Conservation (phyloP, 75 land plant species). For the Selaginella moellendorffii region DNA sequence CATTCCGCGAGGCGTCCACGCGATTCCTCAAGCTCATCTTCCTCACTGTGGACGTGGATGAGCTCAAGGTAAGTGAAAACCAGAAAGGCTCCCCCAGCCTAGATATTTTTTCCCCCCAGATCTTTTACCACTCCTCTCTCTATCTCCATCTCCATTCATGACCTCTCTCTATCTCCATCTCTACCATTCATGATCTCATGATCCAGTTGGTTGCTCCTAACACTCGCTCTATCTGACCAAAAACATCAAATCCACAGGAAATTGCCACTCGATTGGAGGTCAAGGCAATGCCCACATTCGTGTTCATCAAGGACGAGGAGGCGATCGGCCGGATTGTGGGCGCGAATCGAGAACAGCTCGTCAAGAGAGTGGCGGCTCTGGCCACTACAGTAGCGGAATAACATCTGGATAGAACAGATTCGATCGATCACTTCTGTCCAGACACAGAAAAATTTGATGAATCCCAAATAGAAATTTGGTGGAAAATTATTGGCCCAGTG, state of each 20-base stretch:
- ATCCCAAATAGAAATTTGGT: too few species aligned
- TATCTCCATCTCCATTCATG: neutral
- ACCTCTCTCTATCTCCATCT: neutral
- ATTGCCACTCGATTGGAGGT: neutral
- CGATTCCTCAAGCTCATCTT: neutral
- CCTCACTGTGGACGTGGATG: neutral
- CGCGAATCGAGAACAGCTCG: neutral
- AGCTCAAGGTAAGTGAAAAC: neutral
- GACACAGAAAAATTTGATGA: too few species aligned
- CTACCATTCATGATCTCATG: too few species aligned
- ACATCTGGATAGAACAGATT: too few species aligned
- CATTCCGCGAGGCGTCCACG: neutral
- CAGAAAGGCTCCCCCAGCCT: too few species aligned
- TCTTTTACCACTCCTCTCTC: neutral
- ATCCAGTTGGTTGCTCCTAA: too few species aligned
- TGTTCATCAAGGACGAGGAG: neutral
- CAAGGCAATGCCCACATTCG: neutral
- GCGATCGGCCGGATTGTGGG: neutral
- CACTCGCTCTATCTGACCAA: too few species aligned
- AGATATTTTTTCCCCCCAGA: neutral
- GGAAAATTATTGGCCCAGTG: too few species aligned
- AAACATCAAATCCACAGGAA: too few species aligned
- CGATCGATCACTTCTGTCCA: too few species aligned
- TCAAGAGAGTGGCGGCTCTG: neutral
- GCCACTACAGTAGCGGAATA: too few species aligned